Evolutionary conservation across 345 rosid genomes (phyloP), one percentile per base, ranked within the genome.

Genomic region (Corchorus olitorius): DNA sequence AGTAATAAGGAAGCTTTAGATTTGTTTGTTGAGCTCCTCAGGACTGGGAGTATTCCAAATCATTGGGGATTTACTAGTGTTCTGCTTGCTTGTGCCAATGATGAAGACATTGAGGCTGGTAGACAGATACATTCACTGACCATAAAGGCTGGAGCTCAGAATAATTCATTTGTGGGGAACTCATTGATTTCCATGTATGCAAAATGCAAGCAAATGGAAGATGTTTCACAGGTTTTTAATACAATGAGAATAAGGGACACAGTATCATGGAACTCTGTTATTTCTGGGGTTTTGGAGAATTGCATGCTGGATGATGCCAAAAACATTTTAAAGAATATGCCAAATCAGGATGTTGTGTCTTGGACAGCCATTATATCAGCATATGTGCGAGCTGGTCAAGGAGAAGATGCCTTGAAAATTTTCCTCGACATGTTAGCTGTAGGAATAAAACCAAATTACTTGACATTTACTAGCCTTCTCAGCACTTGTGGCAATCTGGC

Each of bases 241-340:
- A 61, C 63, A 65, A 86, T 89, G 89, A 79, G 71, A 65, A 50
- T 67, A 16, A 82, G 82, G 74, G 92, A 87, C 84, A 50, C 77
- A 67, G 89, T 88, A 63, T 86, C 94, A 1, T 90, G 91, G 92
- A 90, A 88, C 78, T 87, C 91, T 13, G 65, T 90, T 74, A 83
- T 88, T 70, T 80, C 48, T 75, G 91, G 89, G 35, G 33, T 78
- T 65, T 75, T 74, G 19, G 79, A 64, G 76, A 81, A 81, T 58
- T 6, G 39, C 45, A 55, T 58, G 81, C 52, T 78, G 76, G 69
- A 53, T 67, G 80, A 82, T 73, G 85, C 85, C 14, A 48, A 3
- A 20, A 34, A 66, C 43, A 52, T 61, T 72, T 78, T 79, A 60
- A 58, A 69, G 5, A 74, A 41, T 52, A 79, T 79, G 83, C 80